Base-by-base conservation (phyloP, 352 stramenopile genomes). In the Globisporangium acanthophoron region DNA sequence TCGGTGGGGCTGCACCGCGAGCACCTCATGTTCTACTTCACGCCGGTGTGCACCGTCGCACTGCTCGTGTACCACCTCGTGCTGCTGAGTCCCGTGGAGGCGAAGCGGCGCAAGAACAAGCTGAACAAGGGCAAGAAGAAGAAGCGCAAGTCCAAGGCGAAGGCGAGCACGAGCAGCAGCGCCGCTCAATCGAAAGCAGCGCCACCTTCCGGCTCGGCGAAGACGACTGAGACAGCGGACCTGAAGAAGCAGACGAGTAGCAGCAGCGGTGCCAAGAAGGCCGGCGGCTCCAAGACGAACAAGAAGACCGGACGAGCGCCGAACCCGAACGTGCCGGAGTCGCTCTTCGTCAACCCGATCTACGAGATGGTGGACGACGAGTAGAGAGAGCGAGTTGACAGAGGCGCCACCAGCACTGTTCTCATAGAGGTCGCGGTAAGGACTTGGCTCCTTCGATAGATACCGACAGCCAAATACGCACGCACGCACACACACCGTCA, bases 1-100 rank as follows among this genome's bases (percentile, higher is more conserved):
- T 67, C 75, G 7, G 74, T 85, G 27, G 73, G 66, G 9, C 63
- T 85, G 21, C 59, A 74, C 45, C 71, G 72, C 33, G 72, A 81
- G 31, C 75, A 90, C 53, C 31, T 85, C 39, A 71, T 74, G 15
- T 82, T 79, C 35, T 89, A 86, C 57, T 52, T 74, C 44, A 85
- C 78, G 4, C 66, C 66, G 20, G 43, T 56, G 2, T 76, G 76
- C 33, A 56, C 75, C n/a, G 11, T 87, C 13, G 58, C 71, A 41
- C 46, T 92, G 39, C 24, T 85, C 2, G 31, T 76, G 31, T 88
- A 90, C 58, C 74, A 89, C 39, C 29, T 67, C 8, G 54, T 71
- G 31, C 68, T 91, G 52, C 75, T 73, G 11, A 72, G 79, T 54
- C 68, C 74, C 0, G 69, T 88, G 37, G 82, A 92, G 65, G 67